phyloP scores from a whole-genome alignment of 2,329 filamentous ascomycete genomes.

The Cladosporium halotolerans region DNA sequence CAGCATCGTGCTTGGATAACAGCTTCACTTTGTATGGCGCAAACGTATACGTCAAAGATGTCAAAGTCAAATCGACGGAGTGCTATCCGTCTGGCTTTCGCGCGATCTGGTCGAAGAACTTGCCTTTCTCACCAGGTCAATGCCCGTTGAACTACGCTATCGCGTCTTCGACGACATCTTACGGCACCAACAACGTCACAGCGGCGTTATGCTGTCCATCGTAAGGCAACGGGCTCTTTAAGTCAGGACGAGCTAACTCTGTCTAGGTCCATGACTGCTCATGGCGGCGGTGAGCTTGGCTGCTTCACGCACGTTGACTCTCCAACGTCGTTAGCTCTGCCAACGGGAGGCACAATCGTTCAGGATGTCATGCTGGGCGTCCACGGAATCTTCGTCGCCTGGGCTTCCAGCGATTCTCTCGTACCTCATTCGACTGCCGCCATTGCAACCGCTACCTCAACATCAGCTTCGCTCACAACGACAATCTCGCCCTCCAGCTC shows the following conservation, averaged over 20 bases:
- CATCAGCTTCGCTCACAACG: neutral
- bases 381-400: neutral
- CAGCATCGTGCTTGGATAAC: neutral
- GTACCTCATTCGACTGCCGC: neutral
- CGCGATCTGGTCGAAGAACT: neutral
- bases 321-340: neutral
- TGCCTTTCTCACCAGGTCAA: neutral
- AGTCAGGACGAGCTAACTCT: neutral
- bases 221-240: neutral
- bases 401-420: neutral
- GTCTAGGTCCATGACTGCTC: neutral
- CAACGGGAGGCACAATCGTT: neutral
- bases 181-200: neutral
- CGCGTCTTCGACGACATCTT: neutral
- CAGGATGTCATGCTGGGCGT: neutral
- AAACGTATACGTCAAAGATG: neutral
- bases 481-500: neutral
- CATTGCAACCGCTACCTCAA: neutral
- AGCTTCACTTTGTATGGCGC: neutral
- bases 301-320: neutral
- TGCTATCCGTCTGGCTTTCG: slow-evolving; percentile 1
- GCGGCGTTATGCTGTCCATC: neutral
- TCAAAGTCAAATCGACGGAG: neutral
- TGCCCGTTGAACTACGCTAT: neutral
- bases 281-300: neutral